Evolutionary conservation across 2,329 filamentous ascomycete genomes (phyloP).

Genomic region (Chaetomium sp.): DNA sequence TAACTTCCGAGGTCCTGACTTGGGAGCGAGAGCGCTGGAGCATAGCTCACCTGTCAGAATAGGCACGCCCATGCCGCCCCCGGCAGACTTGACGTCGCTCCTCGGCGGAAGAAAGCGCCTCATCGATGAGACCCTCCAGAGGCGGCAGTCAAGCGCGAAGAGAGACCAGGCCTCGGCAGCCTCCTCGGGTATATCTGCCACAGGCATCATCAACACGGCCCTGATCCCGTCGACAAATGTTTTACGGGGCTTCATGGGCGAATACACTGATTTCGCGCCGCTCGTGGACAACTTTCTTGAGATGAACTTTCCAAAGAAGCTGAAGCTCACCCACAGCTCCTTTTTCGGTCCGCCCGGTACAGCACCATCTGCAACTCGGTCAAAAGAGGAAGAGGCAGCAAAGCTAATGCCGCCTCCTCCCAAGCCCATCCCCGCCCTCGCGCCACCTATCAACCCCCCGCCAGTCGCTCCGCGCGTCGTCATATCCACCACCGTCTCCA

Average conservation of each 20-base stretch:
- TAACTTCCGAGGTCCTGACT: background rate
- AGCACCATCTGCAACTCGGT: background rate
- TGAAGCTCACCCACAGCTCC: constrained; percentile 31
- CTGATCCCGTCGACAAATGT: constrained; percentile 28
- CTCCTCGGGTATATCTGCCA: background rate
- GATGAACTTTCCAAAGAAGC: constrained; percentile 35
- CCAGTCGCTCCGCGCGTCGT: constrained; percentile 31
- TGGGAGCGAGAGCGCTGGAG: background rate
- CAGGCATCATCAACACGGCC: constrained; percentile 18
- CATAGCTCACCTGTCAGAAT: background rate
- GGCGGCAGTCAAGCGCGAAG: background rate
- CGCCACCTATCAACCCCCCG: constrained; percentile 29
- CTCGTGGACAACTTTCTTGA: constrained; percentile 37
- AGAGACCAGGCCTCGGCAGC: background rate
- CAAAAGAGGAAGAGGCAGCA: constrained; percentile 13
- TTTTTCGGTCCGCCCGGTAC: constrained; percentile 25
- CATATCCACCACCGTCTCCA: constrained; percentile 32
- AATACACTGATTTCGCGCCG: constrained; percentile 28
- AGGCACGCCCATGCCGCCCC: background rate
- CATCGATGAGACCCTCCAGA: constrained; percentile 24
- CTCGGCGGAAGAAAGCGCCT: constrained; percentile 23
- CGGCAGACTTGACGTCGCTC: constrained; percentile 21
- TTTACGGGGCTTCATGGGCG: constrained; percentile 25
- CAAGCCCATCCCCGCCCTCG: constrained; percentile 26
- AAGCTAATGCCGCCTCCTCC: constrained; percentile 25